These are phyloP conservation scores for Pythium aquatile DNA, from an alignment of 352 stramenopile species.

Conservation along the genomic window DNA sequence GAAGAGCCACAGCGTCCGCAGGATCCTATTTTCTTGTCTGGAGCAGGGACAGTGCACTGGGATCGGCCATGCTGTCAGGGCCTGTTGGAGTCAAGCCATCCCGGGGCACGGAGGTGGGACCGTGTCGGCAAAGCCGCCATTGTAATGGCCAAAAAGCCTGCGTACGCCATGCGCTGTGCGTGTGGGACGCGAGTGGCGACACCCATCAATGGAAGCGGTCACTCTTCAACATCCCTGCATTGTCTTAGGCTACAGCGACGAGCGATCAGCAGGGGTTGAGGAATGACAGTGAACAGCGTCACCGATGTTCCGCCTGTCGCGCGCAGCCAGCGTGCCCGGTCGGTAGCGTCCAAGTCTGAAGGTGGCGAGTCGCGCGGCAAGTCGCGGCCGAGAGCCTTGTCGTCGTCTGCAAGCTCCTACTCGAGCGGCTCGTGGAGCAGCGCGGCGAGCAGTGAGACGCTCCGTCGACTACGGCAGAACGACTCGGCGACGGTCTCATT, in stretches of 20 bases:
- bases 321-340: slow-evolving; percentile 16
- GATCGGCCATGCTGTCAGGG: neutral
- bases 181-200: slow-evolving; percentile 3
- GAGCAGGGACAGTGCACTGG: slow-evolving; percentile 4
- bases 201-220: neutral
- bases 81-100: neutral
- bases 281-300: neutral
- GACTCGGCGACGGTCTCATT: slow-evolving; percentile 43
- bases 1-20: neutral
- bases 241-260: neutral
- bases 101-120: neutral
- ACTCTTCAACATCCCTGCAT: slow-evolving; percentile 1
- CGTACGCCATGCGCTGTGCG: neutral
- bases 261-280: too few relatives aligned
- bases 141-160: neutral
- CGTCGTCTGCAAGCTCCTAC: slow-evolving; percentile 25
- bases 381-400: slow-evolving; percentile 14
- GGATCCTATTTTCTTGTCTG: neutral
- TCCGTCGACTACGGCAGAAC: slow-evolving; percentile 40
- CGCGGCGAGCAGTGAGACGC: slow-evolving; percentile 28
- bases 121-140: neutral
- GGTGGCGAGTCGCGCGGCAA: neutral
- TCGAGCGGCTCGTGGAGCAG: slow-evolving; percentile 24
- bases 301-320: neutral
- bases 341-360: slow-evolving; percentile 21